phyloP scores from a whole-genome alignment of 345 rosid species.

The Conringia planisiliqua region DNA sequence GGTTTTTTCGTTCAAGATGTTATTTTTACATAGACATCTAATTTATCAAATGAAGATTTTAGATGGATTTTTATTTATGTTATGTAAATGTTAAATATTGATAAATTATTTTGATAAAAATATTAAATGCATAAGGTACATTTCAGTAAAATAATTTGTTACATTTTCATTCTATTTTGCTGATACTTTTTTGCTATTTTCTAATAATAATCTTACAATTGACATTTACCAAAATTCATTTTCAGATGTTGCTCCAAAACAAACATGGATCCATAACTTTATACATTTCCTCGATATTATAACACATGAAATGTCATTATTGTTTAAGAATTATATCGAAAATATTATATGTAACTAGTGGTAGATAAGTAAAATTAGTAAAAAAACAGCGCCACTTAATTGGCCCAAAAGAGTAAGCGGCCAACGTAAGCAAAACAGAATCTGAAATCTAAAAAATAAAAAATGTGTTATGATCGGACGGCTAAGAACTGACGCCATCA shows the following conservation, averaged over 20 bases:
- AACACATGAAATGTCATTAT: neutral
- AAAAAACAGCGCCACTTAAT: neutral
- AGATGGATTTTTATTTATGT: no score
- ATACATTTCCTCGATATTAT: neutral
- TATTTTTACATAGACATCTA: no score
- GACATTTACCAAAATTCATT: neutral
- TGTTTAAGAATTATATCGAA: neutral
- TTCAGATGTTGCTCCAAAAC: neutral
- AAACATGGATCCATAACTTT: neutral
- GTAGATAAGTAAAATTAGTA: neutral
- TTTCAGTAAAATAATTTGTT: no score
- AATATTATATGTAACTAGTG: neutral
- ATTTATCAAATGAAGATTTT: no score
- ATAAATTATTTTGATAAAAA: no score
- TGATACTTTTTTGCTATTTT: neutral
- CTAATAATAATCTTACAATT: neutral
- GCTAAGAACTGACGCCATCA: conserved; percentile 2
- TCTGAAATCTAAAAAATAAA: neutral
- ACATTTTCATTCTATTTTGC: neutral
- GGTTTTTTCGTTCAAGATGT: no score
- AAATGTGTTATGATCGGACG: conserved; percentile 5
- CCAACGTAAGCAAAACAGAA: neutral
- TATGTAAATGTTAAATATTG: no score
- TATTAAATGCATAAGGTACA: no score
- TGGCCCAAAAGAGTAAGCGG: neutral